phyloP scores from a whole-genome alignment of 345 rosid genomes.

The Heritiera littoralis region DNA sequence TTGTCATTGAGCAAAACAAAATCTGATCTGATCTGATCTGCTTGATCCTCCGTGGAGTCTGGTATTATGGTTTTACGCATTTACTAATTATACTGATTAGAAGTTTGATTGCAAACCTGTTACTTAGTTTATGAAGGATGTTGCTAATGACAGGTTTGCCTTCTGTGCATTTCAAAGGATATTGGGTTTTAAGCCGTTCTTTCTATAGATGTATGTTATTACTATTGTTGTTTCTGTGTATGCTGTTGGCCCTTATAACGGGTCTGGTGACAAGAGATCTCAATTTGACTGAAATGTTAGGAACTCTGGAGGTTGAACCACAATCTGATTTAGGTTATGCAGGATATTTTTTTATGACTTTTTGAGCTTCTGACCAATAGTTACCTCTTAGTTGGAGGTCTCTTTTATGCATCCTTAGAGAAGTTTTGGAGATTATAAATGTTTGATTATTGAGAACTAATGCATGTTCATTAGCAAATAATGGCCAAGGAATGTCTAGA shows the following conservation, averaged over 20 bases:
- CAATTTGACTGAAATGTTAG: neutral
- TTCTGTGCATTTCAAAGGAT: neutral
- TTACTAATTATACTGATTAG: neutral
- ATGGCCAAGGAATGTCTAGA: neutral
- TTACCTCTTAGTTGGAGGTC: neutral
- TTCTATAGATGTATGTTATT: constrained; percentile 7
- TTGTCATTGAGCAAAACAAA: neutral
- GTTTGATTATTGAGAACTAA: neutral
- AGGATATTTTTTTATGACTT: neutral
- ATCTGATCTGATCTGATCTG: neutral
- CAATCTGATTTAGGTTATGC: neutral
- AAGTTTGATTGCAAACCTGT: neutral
- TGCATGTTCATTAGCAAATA: neutral
- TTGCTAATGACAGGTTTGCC: neutral
- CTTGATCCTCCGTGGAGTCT: neutral
- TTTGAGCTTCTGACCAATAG: neutral
- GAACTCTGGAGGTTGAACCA: neutral
- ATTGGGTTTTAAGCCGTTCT: neutral
- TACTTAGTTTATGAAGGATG: neutral
- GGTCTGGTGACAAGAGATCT: constrained; percentile 2
- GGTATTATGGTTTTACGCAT: neutral
- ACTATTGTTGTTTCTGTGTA: neutral
- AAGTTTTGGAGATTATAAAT: neutral
- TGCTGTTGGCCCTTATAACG: neutral
- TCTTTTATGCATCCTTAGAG: neutral